A percentile compares a stretch with the other conserved stretches of the same genome.
Conservation (phyloP, 179 eudicot species). For the Nepenthes alata region DNA sequence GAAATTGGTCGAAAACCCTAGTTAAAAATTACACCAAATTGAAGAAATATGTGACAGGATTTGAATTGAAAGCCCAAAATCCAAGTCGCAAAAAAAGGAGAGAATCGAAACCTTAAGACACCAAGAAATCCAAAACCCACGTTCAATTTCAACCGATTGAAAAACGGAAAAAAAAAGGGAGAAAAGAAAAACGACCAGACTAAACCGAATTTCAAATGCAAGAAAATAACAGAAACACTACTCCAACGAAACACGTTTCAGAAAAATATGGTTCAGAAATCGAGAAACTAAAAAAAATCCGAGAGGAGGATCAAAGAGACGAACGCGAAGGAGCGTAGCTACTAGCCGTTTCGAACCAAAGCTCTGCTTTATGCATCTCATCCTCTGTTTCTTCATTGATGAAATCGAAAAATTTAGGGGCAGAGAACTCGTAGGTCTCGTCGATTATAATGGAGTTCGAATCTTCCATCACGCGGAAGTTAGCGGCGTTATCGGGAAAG, state of each 20-base stretch:
- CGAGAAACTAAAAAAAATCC: not conserved
- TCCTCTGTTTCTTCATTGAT: conserved; percentile 46
- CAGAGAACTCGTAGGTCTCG: conserved; percentile 66
- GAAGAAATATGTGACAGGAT: too few relatives aligned
- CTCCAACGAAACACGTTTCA: not conserved
- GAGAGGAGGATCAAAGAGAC: conserved; percentile 9
- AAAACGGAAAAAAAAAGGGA: too few relatives aligned
- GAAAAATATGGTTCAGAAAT: not conserved
- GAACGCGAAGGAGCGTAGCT: conserved; percentile 83
- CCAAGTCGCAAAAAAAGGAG: too few relatives aligned
- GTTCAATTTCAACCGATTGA: too few relatives aligned
- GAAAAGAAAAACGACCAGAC: too few relatives aligned
- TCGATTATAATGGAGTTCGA: conserved; percentile 29
- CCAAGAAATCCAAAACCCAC: too few relatives aligned
- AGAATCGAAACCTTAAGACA: too few relatives aligned
- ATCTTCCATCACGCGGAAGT: conserved; percentile 16
- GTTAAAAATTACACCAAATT: too few relatives aligned
- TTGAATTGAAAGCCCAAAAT: too few relatives aligned
- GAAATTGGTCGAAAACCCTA: too few relatives aligned
- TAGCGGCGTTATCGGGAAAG: not conserved
- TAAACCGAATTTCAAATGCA: not conserved
- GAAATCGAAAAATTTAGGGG: conserved; percentile 74
- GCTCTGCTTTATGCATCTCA: conserved; percentile 53
- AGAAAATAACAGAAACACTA: not conserved
- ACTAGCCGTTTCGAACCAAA: conserved; percentile 66